Conservation (phyloP, 176 grass and related monocot genomes). For the Cocos nucifera region DNA sequence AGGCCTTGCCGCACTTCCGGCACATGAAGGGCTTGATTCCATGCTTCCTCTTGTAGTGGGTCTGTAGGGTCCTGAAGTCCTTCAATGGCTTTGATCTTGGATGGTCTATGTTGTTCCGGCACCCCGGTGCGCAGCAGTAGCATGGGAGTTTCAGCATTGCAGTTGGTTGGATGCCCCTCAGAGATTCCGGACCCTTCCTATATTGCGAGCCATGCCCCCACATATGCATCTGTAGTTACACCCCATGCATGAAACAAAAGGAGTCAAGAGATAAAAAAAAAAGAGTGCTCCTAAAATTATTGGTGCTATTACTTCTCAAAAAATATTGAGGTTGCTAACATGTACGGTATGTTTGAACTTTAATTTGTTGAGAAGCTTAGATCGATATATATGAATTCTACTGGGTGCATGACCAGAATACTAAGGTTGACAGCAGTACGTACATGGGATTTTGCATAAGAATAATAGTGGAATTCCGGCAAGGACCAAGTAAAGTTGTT, state of each 20-base stretch:
- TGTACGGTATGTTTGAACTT: no score
- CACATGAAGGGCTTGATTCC: slow-evolving; percentile 9
- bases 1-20: slow-evolving; percentile 6
- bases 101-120: slow-evolving; percentile 6
- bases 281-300: no score
- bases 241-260: neutral
- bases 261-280: neutral
- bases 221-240: slow-evolving; percentile 9
- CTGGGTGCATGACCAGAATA: no score
- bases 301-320: no score
- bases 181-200: neutral
- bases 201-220: slow-evolving; percentile 8
- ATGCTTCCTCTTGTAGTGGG: slow-evolving; percentile 5
- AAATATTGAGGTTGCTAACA: no score
- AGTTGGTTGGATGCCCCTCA: slow-evolving; percentile 4
- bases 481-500: no score
- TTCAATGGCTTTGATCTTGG: slow-evolving; percentile 1
- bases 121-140: slow-evolving; percentile 1
- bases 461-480: no score
- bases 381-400: no score
- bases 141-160: slow-evolving; percentile 5
- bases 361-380: no score
- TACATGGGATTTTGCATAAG: no score
- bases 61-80: slow-evolving; percentile 7
- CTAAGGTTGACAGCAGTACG: no score